Conservation (phyloP, 2,329 filamentous ascomycete species). For the Pseudogymnoascus sp. region DNA sequence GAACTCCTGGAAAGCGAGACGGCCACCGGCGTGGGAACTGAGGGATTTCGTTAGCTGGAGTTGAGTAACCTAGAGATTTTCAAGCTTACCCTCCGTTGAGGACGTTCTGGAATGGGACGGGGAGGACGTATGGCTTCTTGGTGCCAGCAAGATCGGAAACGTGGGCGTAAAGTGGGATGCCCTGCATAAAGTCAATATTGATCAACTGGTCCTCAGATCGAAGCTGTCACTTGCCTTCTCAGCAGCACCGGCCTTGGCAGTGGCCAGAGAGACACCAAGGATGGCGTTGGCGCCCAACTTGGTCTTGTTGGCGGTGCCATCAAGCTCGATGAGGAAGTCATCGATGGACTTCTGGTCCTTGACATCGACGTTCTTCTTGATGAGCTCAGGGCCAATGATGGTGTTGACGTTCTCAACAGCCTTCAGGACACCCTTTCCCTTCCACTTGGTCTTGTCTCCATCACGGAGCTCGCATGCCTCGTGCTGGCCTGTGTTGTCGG, state of each 20-base stretch:
- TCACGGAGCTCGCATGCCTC: constrained; percentile 88
- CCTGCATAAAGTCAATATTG: constrained; percentile 32
- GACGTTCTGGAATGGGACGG: constrained; percentile 90
- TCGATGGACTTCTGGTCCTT: constrained; percentile 82
- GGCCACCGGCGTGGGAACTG: constrained; percentile 93
- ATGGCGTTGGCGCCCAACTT: constrained; percentile 86
- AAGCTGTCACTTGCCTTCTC: constrained; percentile 54
- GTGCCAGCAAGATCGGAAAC: constrained; percentile 80
- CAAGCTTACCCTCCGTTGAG: constrained; percentile 57
- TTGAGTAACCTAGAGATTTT: constrained; percentile 20
- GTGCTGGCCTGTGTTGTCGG: constrained; percentile 58
- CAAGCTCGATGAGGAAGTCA: constrained; percentile 76
- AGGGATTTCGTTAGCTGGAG: constrained; percentile 13
- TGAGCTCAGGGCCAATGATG: constrained; percentile 69
- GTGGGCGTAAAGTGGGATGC: constrained; percentile 78
- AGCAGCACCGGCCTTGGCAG: constrained; percentile 82
- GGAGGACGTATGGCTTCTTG: constrained; percentile 86
- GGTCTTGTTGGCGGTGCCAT: constrained; percentile 79
- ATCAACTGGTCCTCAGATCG: constrained; percentile 11
- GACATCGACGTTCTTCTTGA: constrained; percentile 75
- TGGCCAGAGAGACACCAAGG: constrained; percentile 73
- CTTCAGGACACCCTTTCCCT: constrained; percentile 79
- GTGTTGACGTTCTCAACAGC: constrained; percentile 82
- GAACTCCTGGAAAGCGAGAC: constrained; percentile 92
- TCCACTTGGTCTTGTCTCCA: constrained; percentile 80